Base-by-base conservation (phyloP, 2,329 filamentous ascomycete species). In the Trichoderma pleuroti region DNA sequence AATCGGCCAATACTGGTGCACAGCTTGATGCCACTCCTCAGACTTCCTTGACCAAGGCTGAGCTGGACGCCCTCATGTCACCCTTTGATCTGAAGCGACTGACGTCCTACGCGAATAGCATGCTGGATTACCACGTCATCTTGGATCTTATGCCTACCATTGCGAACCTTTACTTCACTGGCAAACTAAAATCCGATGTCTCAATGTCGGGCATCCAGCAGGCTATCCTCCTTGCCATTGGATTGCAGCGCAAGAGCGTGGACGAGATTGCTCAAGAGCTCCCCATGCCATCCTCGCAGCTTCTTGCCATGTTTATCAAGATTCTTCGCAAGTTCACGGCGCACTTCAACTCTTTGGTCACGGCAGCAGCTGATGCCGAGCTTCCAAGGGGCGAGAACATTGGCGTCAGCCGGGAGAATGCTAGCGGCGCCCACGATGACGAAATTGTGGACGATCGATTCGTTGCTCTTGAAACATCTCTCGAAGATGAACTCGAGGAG, bases 291-390 rank as follows among this genome's bases (percentile, higher is more conserved):
- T 87, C 89, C 3, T 91, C 90, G 57, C 96, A 98, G 82, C 84
- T 98, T 4, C 85, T 99, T 73, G 94, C 95, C 72, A 97, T 98
- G 92, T 98, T 99, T 81, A 93, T 97, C 80, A 99, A 99, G 85
- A 92, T 97, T 72, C 87, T 98, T 72, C 90, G 94, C 74, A 98
- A 98, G 83, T 87, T 97, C 49, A 92, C 92, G 3, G 86, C 87
- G 3, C 88, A 94, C 78, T 96, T 99, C 81, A 88, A 90, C 36
- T 84, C 86, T 4, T 82, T 98, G 1, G 86, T 98, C 3, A 88
- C 93, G 54, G 89, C 88, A 4, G 93, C 93, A 0, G 90, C 91
- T 12, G 90, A 89, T 70, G 88, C 89, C 1, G 85, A 88, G 60
- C 83, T 94, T 76, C 91, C 91, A 4, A 82, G 84, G 57, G 80